Conservation (phyloP, 768 basidiomycete species). For the Pseudohyphozyma bogoriensis region DNA sequence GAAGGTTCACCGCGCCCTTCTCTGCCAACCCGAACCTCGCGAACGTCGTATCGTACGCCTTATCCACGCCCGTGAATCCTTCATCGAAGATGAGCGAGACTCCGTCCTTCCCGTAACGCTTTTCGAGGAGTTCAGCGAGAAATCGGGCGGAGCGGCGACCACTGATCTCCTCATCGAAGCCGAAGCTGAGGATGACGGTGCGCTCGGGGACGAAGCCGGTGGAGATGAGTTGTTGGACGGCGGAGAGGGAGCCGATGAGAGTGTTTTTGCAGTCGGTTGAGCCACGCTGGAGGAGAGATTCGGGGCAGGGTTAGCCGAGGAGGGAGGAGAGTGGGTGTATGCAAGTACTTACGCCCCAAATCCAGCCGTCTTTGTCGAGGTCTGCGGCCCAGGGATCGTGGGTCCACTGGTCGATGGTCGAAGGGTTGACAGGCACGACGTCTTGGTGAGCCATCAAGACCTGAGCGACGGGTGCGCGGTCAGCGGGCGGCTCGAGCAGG, state of each 20-base stretch:
- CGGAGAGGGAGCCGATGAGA: constrained; percentile 28
- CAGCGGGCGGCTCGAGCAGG: background rate
- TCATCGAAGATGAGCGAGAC: constrained; percentile 80
- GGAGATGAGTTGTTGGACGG: constrained; percentile 57
- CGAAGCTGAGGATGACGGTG: constrained; percentile 37
- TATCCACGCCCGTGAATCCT: constrained; percentile 51
- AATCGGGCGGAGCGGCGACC: constrained; percentile 37
- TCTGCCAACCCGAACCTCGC: constrained; percentile 39
- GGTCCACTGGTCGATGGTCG: constrained; percentile 15
- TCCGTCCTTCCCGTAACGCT: constrained; percentile 58
- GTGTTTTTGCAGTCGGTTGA: constrained; percentile 23
- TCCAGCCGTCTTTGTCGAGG: constrained; percentile 22
- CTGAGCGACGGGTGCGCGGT: background rate
- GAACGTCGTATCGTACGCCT: constrained; percentile 34
- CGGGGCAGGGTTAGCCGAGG: background rate
- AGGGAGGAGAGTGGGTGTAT: background rate
- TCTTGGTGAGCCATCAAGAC: constrained; percentile 29
- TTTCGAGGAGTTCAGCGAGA: constrained; percentile 45
- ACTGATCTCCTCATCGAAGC: constrained; percentile 64
- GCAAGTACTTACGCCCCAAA: constrained; percentile 21
- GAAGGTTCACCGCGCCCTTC: constrained; percentile 54
- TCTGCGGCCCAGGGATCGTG: constrained; percentile 21
- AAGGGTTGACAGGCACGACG: constrained; percentile 13
- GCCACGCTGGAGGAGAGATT: background rate
- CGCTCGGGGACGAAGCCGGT: constrained; percentile 43